Base-by-base conservation (phyloP, 2,329 filamentous ascomycete species). In the Fusarium sambucinum region DNA sequence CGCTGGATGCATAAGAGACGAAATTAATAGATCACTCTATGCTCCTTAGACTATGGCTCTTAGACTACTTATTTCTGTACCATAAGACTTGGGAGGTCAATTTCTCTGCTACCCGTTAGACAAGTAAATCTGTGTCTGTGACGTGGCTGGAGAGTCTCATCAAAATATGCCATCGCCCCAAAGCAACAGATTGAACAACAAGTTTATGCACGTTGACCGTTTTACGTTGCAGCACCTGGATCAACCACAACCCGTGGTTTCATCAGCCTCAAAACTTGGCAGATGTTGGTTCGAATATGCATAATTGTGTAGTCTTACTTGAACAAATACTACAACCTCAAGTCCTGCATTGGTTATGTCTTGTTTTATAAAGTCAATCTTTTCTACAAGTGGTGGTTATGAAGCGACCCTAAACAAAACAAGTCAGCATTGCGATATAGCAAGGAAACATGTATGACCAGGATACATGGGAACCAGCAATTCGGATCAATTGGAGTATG, bases 181-280 rank as follows among this genome's bases (percentile, higher is more conserved):
- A 35, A 11, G 8, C 35, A n/a, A n/a, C 23, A 48, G 7, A 11
- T 16, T 25, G 6, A 37, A 27, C 21, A 27, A 14, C 23, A 27
- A 50, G 13, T n/a, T 37, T 19, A 51, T 51, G 47, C 47, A 40
- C 21, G 23, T 40, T 51, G 23, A 17, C 47, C 13, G 23, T 14
- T 51, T 51, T 21, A 33, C 16, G 13, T 6, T 12, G 16, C 47
- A 38, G 3, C 17, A 10, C 23, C 14, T 12, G 9, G 3, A 25
- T 17, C 16, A 16, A 27, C 9, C 11, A 19, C 17, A 25, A 12
- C 30, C 4, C 12, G 13, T n/a, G n/a, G 21, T n/a, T 6, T 17
- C 12, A 29, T 29, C 25, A 51, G 32, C 47, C 33, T 21, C 23
- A 40, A 51, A 51, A 51, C 47, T 40, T 51, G 47, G 47, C 47